Evolutionary conservation across 805 yeast species (phyloP), one percentile per base, ranked within the genome.

Genomic region (Saturnispora galanensis): DNA sequence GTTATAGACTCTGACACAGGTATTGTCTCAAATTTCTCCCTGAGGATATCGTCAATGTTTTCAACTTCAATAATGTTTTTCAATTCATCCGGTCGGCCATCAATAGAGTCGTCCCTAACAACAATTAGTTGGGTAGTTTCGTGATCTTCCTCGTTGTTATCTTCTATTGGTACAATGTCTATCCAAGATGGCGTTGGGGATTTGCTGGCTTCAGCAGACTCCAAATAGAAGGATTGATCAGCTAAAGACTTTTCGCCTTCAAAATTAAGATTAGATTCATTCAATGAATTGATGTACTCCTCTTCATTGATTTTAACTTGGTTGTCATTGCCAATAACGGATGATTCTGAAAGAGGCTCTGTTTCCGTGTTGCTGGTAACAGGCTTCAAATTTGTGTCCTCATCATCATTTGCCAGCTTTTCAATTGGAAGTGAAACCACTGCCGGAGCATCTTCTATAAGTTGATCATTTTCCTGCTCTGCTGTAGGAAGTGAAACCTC

Each of bases 201-300:
- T 12, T 32, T 33, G 18, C 41, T 47, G 10, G 47, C 54, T 11
- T 49, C 56, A 10, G 38, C 29, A 7, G 41, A 26, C 12, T 50
- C 59, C 16, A 52, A 41, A 39, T 53, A 55, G 10, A 57, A 50
- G 1, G 62, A 53, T 36, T 56, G 59, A 34, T 57, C 52, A 4
- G 59, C 60, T 35, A 52, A 38, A 9, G 50, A 18, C 15, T 47
- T 18, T 13, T 47, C 47, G 7, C 48, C 49, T 1, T 29, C 46
- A 1, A 21, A 45, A 26, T 47, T 52, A 10, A 16, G 30, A 3
- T 41, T 38, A 2, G 60, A 51, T 29, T 54, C 56, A 45, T 56
- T 54, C n/a, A 58, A 34, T 1, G 61, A 60, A 18, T 60, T 53
- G 2, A 52, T 59, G 40, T 51, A 57, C 3, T 53, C 57, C 36